These are phyloP conservation scores for Exophiala aquamarina DNA, from an alignment of 2,329 filamentous ascomycete species.

Conservation along the genomic window DNA sequence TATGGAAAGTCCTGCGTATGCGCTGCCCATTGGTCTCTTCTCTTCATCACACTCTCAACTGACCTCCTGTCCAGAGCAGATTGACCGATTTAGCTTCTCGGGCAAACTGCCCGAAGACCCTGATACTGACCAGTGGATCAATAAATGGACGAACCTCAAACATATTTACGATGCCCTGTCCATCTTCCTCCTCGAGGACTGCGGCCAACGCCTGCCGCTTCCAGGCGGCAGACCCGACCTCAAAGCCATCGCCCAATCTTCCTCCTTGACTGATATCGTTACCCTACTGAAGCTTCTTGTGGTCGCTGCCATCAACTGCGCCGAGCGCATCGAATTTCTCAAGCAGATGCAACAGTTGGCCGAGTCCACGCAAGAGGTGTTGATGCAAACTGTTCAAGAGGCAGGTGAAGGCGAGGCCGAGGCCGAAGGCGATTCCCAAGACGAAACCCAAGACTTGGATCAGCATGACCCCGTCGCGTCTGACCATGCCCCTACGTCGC, in stretches of 20 bases:
- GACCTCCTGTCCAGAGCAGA: conserved; percentile 39
- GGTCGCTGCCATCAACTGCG: conserved; percentile 61
- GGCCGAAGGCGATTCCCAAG: conserved; percentile 26
- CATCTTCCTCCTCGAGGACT: conserved; percentile 46
- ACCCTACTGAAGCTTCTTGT: conserved; percentile 65
- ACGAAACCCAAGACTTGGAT: neutral
- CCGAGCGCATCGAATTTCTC: conserved; percentile 57
- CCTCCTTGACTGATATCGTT: conserved; percentile 43
- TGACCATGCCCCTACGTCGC: conserved; percentile 13
- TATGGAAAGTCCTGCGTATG: conserved; percentile 45
- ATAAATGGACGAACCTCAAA: conserved; percentile 51
- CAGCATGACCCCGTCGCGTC: neutral
- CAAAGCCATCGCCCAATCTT: conserved; percentile 46
- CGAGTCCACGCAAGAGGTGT: conserved; percentile 43
- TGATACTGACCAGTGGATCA: conserved; percentile 46
- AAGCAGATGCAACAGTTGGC: conserved; percentile 45
- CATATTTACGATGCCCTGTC: conserved; percentile 47
- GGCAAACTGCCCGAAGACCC: conserved; percentile 47
- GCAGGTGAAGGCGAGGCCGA: conserved; percentile 37
- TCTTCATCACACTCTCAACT: conserved; percentile 5
- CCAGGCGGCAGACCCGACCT: conserved; percentile 46
- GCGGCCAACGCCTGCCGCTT: conserved; percentile 42
- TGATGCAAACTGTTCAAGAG: conserved; percentile 50
- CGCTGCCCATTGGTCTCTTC: neutral
- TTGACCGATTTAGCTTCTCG: conserved; percentile 49